phyloP scores from a whole-genome alignment of 352 stramenopile genomes.

The Phytophthora foliorum region DNA sequence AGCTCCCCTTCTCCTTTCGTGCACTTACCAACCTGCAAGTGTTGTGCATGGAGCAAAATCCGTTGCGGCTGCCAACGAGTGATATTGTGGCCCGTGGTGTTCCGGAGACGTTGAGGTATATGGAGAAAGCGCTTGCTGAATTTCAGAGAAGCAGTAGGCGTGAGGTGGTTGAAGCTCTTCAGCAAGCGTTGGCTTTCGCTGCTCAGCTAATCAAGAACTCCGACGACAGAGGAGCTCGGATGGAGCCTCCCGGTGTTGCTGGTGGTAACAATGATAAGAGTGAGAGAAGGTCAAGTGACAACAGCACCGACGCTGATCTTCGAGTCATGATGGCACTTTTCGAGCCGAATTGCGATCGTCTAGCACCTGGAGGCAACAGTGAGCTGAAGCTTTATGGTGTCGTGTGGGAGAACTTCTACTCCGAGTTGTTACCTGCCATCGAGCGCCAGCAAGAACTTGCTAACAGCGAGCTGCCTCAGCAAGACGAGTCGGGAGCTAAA shows the following conservation, averaged over 20 bases:
- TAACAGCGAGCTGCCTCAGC: neutral
- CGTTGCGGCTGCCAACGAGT: conserved; percentile 53
- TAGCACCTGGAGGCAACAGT: conserved; percentile 32
- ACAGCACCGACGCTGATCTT: conserved; percentile 25
- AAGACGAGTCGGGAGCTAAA: neutral
- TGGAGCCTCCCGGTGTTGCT: neutral
- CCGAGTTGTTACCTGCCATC: conserved; percentile 49
- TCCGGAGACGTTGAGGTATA: conserved; percentile 54
- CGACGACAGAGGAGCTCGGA: neutral
- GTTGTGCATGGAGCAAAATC: conserved; percentile 74
- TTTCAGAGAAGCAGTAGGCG: conserved; percentile 58
- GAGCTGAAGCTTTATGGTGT: conserved; percentile 67
- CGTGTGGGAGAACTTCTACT: conserved; percentile 67
- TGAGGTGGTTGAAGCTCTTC: conserved; percentile 59
- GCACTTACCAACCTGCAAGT: conserved; percentile 35
- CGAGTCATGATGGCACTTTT: conserved; percentile 51
- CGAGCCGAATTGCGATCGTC: conserved; percentile 54
- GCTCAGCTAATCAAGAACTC: conserved; percentile 29
- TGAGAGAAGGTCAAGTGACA: neutral
- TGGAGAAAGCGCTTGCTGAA: conserved; percentile 59
- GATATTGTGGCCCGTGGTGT: conserved; percentile 65
- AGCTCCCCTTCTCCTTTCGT: conserved; percentile 75
- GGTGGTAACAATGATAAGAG: neutral
- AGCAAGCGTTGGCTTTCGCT: conserved; percentile 51
- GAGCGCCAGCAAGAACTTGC: conserved; percentile 39